Evolutionary conservation across 768 basidiomycete species (phyloP), one percentile per base, ranked within the genome.

Genomic region (Daedaleopsis nitida): DNA sequence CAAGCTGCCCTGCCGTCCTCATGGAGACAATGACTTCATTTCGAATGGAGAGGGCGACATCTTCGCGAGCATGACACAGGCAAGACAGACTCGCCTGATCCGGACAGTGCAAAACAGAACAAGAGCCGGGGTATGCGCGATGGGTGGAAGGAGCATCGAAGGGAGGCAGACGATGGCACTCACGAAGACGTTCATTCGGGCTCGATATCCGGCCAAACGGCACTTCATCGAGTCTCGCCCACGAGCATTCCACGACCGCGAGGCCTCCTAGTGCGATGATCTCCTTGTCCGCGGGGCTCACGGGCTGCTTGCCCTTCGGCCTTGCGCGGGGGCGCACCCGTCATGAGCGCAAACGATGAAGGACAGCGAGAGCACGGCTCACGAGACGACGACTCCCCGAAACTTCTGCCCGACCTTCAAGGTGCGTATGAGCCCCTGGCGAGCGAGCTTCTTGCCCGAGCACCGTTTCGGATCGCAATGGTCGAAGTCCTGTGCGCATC

Each of bases 221-320:
- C 9, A 99, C 88, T 58, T 98, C 97, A 49, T 93, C 93, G 9
- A 98, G 75, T 21, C 95, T 84, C 1, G 97, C 96, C 97, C 97
- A 99, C 4, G 94, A 96, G 72, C 96, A 98, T 72, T 99, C 97
- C 2, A 99, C 93, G n/a, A 99, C 97, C 0, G 96, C 97, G 6
- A 98, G 76, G 0, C 97, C 97, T 37, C 79, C 78, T 48, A 81
- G 78, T 0, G 83, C 77, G 10, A 98, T 78, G 58, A 96, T 85
- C 5, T 89, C 87, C n/a, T 86, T 83, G 70, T 99, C 97, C 1
- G 88, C 82, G 0, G 94, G 94, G 49, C 87, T 91, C 21, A 98
- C 81, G 23, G 90, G 78, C 66, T 84, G 81, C 32, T 81, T 89
- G 0, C 88, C 96, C 70, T 94, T 92, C 2, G 96, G 96, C 37